phyloP scores from a whole-genome alignment of 2,329 filamentous ascomycete genomes.

The Aureobasidium pullulans region DNA sequence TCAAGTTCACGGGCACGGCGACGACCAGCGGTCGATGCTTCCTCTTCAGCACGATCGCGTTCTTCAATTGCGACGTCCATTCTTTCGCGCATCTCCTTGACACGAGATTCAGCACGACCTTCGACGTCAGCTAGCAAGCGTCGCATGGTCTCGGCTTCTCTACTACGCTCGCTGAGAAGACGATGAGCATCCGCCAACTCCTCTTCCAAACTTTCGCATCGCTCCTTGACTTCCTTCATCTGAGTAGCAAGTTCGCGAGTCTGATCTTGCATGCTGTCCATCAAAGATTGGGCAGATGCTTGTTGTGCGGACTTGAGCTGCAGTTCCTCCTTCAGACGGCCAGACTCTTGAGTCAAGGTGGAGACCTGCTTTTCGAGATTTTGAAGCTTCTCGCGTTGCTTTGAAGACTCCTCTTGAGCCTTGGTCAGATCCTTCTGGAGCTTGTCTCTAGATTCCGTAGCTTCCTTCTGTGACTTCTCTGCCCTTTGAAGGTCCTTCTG shows the following conservation, averaged over 20 bases:
- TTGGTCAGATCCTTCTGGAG: conserved; percentile 61
- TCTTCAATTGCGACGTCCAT: conserved; percentile 92
- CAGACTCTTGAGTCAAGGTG: conserved; percentile 61
- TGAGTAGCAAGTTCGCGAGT: conserved; percentile 80
- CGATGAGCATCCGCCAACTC: conserved; percentile 84
- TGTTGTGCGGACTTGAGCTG: conserved; percentile 82
- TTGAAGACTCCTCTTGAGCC: conserved; percentile 62
- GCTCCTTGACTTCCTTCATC: conserved; percentile 78
- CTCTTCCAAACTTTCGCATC: conserved; percentile 82
- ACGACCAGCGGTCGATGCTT: conserved; percentile 69
- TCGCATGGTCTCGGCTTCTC: conserved; percentile 93
- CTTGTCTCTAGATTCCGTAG: conserved; percentile 66
- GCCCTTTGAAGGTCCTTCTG: conserved; percentile 71
- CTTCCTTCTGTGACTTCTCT: conserved; percentile 72
- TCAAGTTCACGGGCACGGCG: conserved; percentile 76
- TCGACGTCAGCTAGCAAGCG: conserved; percentile 81
- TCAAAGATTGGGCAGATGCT: conserved; percentile 71
- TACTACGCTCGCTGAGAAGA: conserved; percentile 75
- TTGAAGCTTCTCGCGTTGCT: conserved; percentile 51
- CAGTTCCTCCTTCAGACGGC: conserved; percentile 66
- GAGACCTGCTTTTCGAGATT: conserved; percentile 68
- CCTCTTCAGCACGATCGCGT: conserved; percentile 84
- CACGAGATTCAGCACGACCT: conserved; percentile 68
- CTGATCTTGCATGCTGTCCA: conserved; percentile 91
- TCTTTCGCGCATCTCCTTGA: conserved; percentile 80